Conservation (phyloP, 1,139 yeast species). For the Yamadazyma friedrichii region DNA sequence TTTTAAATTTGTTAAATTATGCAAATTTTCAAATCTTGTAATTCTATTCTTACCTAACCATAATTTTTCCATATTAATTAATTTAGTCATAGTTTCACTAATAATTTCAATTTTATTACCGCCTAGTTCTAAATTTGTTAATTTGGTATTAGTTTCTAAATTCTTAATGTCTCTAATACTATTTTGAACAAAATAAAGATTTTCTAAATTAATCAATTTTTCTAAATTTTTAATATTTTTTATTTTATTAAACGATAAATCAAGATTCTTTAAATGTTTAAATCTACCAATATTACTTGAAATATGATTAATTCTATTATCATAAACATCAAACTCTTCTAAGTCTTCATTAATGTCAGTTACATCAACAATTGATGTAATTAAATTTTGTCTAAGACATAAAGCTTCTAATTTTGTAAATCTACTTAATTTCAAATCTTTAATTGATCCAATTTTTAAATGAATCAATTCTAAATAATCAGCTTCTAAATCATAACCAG, state of each 20-base stretch:
- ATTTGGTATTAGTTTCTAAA: conserved; percentile 53
- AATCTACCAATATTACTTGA: conserved; percentile 66
- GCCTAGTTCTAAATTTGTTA: conserved; percentile 82
- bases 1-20: conserved; percentile 59
- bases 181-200: conserved; percentile 86
- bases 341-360: conserved; percentile 56
- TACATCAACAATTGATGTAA: conserved; percentile 70
- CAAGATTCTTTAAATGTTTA: conserved; percentile 58
- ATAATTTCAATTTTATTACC: conserved; percentile 79
- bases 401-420: conserved; percentile 59
- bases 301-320: conserved; percentile 86
- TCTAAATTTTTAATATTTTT: conserved; percentile 82
- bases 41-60: conserved; percentile 95
- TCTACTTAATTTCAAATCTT: conserved; percentile 60
- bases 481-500: conserved; percentile 59
- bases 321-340: conserved; percentile 86
- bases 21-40: conserved; percentile 60
- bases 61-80: conserved; percentile 63
- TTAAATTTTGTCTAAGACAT: conserved; percentile 81
- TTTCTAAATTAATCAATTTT: conserved; percentile 57
- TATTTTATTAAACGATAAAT: conserved; percentile 87
- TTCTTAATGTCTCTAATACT: conserved; percentile 73
- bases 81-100: conserved; percentile 51
- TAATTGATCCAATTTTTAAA: conserved; percentile 66
- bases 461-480: conserved; percentile 77